Conservation (phyloP, 140 eudicot genomes). For the Ambrosia hybrid region DNA sequence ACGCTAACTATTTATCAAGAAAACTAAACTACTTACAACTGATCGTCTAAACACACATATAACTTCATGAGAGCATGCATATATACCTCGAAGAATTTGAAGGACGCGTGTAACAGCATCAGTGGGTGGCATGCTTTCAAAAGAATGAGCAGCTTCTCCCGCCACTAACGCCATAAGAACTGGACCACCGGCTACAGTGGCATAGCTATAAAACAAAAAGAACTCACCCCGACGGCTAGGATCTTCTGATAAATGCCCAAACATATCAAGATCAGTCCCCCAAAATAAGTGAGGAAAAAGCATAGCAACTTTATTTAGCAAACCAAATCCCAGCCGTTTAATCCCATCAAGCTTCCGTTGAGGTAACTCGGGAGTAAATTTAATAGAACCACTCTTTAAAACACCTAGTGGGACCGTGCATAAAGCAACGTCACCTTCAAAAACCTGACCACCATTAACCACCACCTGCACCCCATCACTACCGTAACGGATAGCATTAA, state of each 20-base stretch:
- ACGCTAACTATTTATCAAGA: no score
- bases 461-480: slow-evolving; percentile 84
- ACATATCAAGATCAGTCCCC: slow-evolving; percentile 97
- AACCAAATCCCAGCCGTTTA: slow-evolving; percentile 87
- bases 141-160: slow-evolving; percentile 93
- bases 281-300: slow-evolving; percentile 82
- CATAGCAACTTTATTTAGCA: slow-evolving; percentile 88
- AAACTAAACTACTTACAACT: no score
- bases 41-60: no score
- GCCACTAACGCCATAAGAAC: slow-evolving; percentile 91
- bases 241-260: slow-evolving; percentile 83
- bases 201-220: slow-evolving; percentile 92
- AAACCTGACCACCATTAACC: slow-evolving; percentile 70
- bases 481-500: slow-evolving; percentile 67
- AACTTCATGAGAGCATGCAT: neutral
- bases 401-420: slow-evolving; percentile 97
- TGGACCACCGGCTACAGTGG: slow-evolving; percentile 95
- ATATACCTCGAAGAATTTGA: slow-evolving; percentile 76
- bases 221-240: slow-evolving; percentile 79
- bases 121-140: slow-evolving; percentile 83
- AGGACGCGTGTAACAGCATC: slow-evolving; percentile 73
- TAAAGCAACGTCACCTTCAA: slow-evolving; percentile 78
- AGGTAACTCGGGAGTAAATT: slow-evolving; percentile 87
- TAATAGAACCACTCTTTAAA: slow-evolving; percentile 72
- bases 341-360: slow-evolving; percentile 93